Conservation (phyloP, 2,329 filamentous ascomycete genomes). For the Fusarium nurragi region DNA sequence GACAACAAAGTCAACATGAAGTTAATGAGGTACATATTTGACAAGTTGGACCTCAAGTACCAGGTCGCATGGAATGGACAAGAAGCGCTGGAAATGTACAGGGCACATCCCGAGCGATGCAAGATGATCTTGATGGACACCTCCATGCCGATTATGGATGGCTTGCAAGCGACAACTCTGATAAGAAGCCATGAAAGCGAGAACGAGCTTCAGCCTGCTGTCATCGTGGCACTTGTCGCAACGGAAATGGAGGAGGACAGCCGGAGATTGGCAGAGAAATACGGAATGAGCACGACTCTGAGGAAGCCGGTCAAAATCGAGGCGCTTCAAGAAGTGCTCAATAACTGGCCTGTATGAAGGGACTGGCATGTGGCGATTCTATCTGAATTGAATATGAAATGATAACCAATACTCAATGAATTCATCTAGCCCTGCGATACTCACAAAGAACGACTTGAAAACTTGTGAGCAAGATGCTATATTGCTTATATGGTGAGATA, state of each 20-base stretch:
- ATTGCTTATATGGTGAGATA: no score
- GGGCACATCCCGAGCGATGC: not conserved
- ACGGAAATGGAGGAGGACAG: not conserved
- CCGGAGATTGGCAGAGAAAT: not conserved
- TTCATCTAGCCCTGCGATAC: no score
- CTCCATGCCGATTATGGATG: conserved; percentile 15
- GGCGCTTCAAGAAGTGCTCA: not conserved
- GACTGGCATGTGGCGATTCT: no score
- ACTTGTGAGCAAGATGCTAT: no score
- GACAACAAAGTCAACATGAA: conserved; percentile 1
- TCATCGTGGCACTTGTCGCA: conserved; percentile 1
- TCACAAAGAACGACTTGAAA: no score
- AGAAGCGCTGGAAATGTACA: conserved; percentile 2
- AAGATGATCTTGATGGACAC: conserved; percentile 5
- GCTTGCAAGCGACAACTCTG: not conserved
- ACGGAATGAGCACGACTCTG: conserved; percentile 1
- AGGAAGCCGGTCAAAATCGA: not conserved
- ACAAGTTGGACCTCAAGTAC: not conserved
- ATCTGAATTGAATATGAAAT: no score
- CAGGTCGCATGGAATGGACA: conserved; percentile 8
- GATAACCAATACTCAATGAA: no score
- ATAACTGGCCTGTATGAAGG: not conserved
- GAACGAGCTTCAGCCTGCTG: not conserved
- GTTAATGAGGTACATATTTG: not conserved
- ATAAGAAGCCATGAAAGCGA: conserved; percentile 6